phyloP scores from a whole-genome alignment of 768 basidiomycete genomes.

The Leccinum incarnatum region DNA sequence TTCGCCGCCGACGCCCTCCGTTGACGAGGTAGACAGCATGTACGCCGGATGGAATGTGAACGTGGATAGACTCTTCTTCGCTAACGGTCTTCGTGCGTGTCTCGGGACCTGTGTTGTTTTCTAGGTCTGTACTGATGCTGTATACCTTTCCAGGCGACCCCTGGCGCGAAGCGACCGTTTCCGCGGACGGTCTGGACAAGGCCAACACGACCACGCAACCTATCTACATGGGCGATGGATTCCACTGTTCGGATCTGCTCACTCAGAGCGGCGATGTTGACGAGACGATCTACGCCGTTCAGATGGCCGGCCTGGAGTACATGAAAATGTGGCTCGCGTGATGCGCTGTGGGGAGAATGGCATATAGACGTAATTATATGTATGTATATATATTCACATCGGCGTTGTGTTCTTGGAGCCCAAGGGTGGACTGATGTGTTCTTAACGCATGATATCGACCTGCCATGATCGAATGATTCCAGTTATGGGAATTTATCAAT shows the following conservation, averaged over 20 bases:
- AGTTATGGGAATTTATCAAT: background rate
- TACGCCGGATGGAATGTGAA: background rate
- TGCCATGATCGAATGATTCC: background rate
- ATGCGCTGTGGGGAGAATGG: background rate
- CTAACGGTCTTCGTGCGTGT: background rate
- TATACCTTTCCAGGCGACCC: constrained; percentile 55
- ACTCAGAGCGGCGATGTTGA: background rate
- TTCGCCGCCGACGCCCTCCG: background rate
- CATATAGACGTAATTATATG: background rate
- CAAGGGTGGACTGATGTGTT: background rate
- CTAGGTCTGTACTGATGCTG: background rate
- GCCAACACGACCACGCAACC: background rate
- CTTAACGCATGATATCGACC: too few relatives aligned
- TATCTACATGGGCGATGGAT: background rate
- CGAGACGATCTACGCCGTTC: background rate
- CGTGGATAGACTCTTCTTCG: background rate
- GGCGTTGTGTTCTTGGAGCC: background rate
- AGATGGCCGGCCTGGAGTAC: background rate
- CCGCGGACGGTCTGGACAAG: constrained; percentile 47
- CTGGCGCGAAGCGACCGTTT: constrained; percentile 69
- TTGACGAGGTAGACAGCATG: background rate
- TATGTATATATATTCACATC: background rate
- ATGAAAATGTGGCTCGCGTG: background rate
- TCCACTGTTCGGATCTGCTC: background rate
- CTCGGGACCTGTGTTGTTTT: background rate